Conservation (phyloP, 306 rosid genomes). For the Cucurbita argyrosperma region DNA sequence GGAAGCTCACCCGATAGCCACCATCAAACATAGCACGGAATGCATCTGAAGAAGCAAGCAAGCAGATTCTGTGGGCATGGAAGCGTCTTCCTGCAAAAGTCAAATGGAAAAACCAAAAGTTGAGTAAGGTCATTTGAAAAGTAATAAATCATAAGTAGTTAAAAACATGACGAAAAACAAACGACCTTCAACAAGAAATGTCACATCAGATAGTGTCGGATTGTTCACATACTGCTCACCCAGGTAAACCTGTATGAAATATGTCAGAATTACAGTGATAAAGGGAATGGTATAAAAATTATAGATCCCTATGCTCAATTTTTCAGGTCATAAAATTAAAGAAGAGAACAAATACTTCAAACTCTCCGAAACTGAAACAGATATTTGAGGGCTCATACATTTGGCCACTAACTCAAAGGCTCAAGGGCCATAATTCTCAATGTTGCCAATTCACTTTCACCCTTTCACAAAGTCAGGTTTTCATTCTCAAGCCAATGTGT, state of each 20-base stretch:
- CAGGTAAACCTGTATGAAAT: constrained; percentile 71
- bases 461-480: not conserved
- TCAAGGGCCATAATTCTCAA: not conserved
- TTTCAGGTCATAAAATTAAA: not conserved
- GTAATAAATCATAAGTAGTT: not conserved
- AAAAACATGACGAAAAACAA: constrained; percentile 4
- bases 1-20: constrained; percentile 79
- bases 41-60: constrained; percentile 93
- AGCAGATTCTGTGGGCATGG: constrained; percentile 90
- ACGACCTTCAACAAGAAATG: constrained; percentile 90
- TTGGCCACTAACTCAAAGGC: not conserved
- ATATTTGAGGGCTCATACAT: not conserved
- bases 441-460: not conserved
- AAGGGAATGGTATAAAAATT: not conserved
- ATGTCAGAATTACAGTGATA: not conserved
- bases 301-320: not conserved
- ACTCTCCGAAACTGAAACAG: not conserved
- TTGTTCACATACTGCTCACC: constrained; percentile 88
- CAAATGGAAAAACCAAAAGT: constrained; percentile 3
- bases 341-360: not conserved
- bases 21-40: constrained; percentile 99
- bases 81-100: constrained; percentile 70
- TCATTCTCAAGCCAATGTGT: not conserved
- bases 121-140: not conserved
- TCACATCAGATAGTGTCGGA: constrained; percentile 72